Percentiles rank a stretch among this genome's conserved stretches.
Evolutionary conservation across 2,329 filamentous ascomycete genomes (phyloP).

Genomic region (Septoria linicola): DNA sequence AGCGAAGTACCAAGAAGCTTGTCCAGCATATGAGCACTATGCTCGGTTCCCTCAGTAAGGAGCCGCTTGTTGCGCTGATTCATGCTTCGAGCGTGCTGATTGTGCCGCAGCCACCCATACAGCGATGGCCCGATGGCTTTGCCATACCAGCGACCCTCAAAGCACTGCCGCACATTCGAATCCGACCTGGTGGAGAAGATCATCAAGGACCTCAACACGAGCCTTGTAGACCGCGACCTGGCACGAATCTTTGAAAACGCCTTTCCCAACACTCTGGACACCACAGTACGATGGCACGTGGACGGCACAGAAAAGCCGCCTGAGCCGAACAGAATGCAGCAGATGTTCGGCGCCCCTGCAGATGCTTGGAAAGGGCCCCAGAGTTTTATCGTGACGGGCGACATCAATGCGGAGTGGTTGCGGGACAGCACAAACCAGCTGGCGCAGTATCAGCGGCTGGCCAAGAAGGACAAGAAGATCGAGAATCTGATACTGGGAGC

Average conservation of each 20-base stretch:
- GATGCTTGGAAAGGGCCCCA: slow-evolving; percentile 74
- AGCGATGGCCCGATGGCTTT: slow-evolving; percentile 76
- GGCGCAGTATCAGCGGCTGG: slow-evolving; percentile 80
- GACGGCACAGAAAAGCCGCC: slow-evolving; percentile 53
- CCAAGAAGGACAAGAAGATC: slow-evolving; percentile 76
- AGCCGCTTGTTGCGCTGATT: no score
- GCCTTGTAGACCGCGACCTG: slow-evolving; percentile 80
- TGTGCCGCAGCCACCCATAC: slow-evolving; percentile 63
- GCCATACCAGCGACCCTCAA: slow-evolving; percentile 80
- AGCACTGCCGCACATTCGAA: slow-evolving; percentile 82
- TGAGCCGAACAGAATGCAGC: slow-evolving; percentile 40
- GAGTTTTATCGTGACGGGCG: slow-evolving; percentile 86
- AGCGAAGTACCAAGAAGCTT: slow-evolving; percentile 39
- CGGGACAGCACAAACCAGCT: slow-evolving; percentile 93
- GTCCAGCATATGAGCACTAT: slow-evolving; percentile 43
- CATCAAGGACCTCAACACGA: slow-evolving; percentile 75
- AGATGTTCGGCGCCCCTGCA: slow-evolving; percentile 27
- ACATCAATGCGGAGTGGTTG: slow-evolving; percentile 87
- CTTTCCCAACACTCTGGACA: slow-evolving; percentile 75
- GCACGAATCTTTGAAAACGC: slow-evolving; percentile 89
- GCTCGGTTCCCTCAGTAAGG: slow-evolving; percentile 40
- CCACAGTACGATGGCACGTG: slow-evolving; percentile 84
- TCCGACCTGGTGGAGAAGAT: slow-evolving; percentile 85
- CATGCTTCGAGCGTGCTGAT: slow-evolving; percentile 17
- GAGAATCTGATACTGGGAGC: slow-evolving; percentile 81